Conservation (phyloP, 2,329 filamentous ascomycete genomes). For the Hirsutella rhossiliensis region DNA sequence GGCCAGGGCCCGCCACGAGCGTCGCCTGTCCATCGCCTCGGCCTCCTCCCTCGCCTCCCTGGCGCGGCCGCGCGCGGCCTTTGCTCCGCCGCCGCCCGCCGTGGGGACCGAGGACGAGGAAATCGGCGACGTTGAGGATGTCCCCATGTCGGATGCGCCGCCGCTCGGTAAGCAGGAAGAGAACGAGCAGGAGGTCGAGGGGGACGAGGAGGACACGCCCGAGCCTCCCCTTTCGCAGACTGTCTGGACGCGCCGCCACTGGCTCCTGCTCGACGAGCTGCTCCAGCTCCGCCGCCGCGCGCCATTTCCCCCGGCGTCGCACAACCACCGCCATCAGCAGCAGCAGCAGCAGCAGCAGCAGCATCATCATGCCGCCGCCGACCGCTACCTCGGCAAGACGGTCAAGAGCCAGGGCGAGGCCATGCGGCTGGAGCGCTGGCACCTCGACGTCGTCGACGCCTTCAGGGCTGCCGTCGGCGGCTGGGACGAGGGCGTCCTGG, state of each 20-base stretch:
- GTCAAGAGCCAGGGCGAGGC: conserved; percentile 32
- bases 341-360: no score
- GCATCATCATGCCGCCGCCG: conserved; percentile 10
- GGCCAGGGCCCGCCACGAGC: conserved; percentile 19
- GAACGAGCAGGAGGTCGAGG: no score
- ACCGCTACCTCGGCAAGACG: conserved; percentile 33
- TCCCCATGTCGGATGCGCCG: conserved; percentile 16
- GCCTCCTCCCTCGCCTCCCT: conserved; percentile 3
- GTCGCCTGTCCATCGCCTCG: conserved; percentile 11
- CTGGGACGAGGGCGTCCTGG: conserved; percentile 37
- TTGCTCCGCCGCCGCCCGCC: conserved; percentile 3
- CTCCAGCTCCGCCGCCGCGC: conserved; percentile 34
- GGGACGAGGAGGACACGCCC: no score
- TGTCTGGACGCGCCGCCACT: conserved; percentile 38
- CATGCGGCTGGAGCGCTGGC: conserved; percentile 41
- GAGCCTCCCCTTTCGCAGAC: conserved; percentile 23
- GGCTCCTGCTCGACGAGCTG: conserved; percentile 39
- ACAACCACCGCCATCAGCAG: no score
- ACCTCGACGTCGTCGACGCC: conserved; percentile 44
- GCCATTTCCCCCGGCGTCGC: conserved; percentile 17
- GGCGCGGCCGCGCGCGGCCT: no score
- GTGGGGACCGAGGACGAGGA: conserved; percentile 18
- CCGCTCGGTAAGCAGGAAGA: conserved; percentile 5
- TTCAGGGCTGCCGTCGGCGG: conserved; percentile 34
- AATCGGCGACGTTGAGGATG: conserved; percentile 5